Percentiles rank a stretch among this genome's conserved stretches.
Evolutionary conservation across 441 rosid species (phyloP).

Genomic region (Arabidopsis hybrid): DNA sequence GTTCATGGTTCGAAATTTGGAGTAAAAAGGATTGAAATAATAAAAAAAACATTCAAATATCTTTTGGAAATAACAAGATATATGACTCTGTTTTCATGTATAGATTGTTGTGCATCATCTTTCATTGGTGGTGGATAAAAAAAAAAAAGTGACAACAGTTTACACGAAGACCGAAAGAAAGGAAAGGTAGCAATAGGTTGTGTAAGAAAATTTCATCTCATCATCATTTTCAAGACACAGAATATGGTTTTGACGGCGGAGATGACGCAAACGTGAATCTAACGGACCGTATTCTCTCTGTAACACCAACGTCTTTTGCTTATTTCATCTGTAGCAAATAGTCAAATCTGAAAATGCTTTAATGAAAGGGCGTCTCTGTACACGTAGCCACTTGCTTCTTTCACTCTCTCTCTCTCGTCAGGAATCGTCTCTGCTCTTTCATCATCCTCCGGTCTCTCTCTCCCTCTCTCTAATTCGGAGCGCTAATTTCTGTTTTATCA

Average conservation of each 20-base stretch:
- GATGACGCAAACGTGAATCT: constrained; percentile 42
- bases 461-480: neutral
- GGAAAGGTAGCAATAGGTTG: neutral
- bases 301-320: constrained; percentile 10
- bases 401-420: constrained; percentile 14
- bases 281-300: constrained; percentile 37
- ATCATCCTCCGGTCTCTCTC: neutral
- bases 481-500: constrained; percentile 1
- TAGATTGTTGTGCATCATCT: neutral
- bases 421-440: constrained; percentile 19
- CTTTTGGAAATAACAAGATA: neutral
- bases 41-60: too few relatives aligned
- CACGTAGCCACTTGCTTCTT: constrained; percentile 18
- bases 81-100: neutral
- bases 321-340: constrained; percentile 1
- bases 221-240: neutral
- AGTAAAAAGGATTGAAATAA: too few relatives aligned
- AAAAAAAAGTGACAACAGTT: neutral
- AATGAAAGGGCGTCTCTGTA: neutral
- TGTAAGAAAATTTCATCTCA: neutral
- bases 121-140: neutral
- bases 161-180: neutral
- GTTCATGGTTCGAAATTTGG: too few relatives aligned
- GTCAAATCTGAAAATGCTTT: constrained; percentile 36
- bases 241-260: constrained; percentile 12